Base-by-base conservation (phyloP, 2,329 filamentous ascomycete genomes). In the Epichloe festucae region DNA sequence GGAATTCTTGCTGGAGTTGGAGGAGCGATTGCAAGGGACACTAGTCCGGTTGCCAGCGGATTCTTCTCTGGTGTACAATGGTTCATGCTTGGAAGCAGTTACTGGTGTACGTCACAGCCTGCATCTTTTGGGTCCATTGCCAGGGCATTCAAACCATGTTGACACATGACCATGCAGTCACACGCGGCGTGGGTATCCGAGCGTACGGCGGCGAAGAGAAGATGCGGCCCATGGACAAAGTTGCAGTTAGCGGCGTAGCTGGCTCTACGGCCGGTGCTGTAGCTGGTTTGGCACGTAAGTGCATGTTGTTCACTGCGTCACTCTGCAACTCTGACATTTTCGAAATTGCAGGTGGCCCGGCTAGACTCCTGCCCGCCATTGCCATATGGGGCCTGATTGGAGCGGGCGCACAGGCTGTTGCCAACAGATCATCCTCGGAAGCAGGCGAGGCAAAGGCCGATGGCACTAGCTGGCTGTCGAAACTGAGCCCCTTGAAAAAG, bases 11-110 rank as follows among this genome's bases (percentile, higher is more conserved):
- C 80, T 49, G 85, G 85, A 38, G 82, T 85, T 49, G 77, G 84
- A 48, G 76, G 78, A 38, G 89, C 88, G 31, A 84, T 94, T 46
- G 66, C 90, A 46, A 77, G 81, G 53, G 84, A 84, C 17, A 75
- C 73, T 21, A 79, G 77, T 14, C 83, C 87, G 4, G 75, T 81
- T 2, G 67, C 91, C 6, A 91, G 89, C 68, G 84, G 87, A 0
- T 59, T 84, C 12, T 76, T 83, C 39, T 82, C 84, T 21, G 85
- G 87, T 17, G 72, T 87, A 41, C 89, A 95, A 69, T 95, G 87
- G 79, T 88, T 88, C 66, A 76, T 79, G 42, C 75, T 94, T 40
- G 88, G 88, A 38, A 80, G 78, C 46, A 85, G 80, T 15, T 96
- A 84, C 64, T 91, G 83, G 75, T 83, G 85, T 82, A 72, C 62